Base-by-base conservation (phyloP, 352 stramenopile genomes). In the Phytophthora nicotianae region DNA sequence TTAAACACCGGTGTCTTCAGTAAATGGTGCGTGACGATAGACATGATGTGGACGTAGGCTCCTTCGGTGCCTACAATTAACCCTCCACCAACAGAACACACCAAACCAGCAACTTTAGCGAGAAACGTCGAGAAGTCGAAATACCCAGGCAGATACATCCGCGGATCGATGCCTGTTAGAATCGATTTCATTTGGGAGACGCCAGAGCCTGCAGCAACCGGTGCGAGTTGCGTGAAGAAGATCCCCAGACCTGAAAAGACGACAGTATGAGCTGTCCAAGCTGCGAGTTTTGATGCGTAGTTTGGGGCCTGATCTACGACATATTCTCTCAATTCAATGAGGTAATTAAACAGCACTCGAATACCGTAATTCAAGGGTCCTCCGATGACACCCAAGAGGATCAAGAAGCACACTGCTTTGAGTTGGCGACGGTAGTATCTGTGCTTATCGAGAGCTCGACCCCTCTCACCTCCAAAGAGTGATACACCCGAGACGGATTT, bases 51-150 rank as follows among this genome's bases (percentile, higher is more conserved):
- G n/a, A 99, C 96, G 83, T 99, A 99, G 1, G 98, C 96, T 26
- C 98, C 98, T 76, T 99, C 98, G 8, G 98, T 99, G 53, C 98
- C 98, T 2, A 99, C 91, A 20, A 98, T 88, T 11, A 99, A 83
- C 3, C 97, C 97, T 1, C 90, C 90, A 6, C 95, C 90, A 19
- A 99, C 83, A 13, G 89, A 89, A 46, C 97, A 98, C 6, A 97
- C 89, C 5, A 99, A 93, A 21, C 97, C 97, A 11, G 98, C 66
- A 49, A 94, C 73, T 65, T 98, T 98, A 20, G 89, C 87, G 9
- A 96, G 47, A n/a, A 94, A 78, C n/a, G 86, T 95, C 27, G 64
- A 67, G 27, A 84, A 83, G 50, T 91, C 83, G 72, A 96, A 93
- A 65, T 94, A 96, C 4, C 86, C 82, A 1, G 84, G 82, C 1